These are phyloP conservation scores for Boeremia exigua DNA, from an alignment of 2,329 filamentous ascomycete genomes.

Conservation along the genomic window DNA sequence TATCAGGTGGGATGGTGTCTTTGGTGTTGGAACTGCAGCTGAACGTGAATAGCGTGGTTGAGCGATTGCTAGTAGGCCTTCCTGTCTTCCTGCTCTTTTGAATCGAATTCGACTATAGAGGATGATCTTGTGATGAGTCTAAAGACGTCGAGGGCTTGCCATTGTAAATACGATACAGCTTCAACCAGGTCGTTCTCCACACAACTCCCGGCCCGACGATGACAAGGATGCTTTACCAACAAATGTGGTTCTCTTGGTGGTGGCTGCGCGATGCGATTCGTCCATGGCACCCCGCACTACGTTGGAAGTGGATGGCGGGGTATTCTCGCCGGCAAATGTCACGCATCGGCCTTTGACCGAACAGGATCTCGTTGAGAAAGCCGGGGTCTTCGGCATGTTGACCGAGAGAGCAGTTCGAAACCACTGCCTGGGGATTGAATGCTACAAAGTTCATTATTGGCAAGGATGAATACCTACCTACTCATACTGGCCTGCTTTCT, in stretches of 20 bases:
- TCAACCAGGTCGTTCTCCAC: conserved; percentile 4
- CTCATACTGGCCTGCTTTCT: conserved; percentile 41
- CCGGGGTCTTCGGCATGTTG: conserved; percentile 4
- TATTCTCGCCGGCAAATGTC: conserved; percentile 24
- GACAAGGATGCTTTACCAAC: conserved; percentile 17
- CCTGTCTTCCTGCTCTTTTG: neutral
- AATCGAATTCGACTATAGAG: neutral
- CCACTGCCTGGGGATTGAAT: too few relatives aligned
- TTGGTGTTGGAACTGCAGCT: neutral
- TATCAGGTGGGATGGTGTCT: neutral
- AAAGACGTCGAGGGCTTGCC: neutral
- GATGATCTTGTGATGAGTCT: neutral
- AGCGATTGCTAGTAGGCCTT: neutral
- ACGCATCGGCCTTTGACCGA: conserved; percentile 29
- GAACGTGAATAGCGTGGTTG: neutral
- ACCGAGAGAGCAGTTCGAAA: conserved; percentile 1
- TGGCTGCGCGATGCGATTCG: conserved; percentile 19
- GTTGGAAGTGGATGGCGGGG: conserved; percentile 25
- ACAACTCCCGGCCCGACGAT: conserved; percentile 15
- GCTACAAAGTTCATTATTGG: conserved; percentile 26
- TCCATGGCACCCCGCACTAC: conserved; percentile 29
- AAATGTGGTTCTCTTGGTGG: conserved; percentile 18
- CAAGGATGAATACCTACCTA: conserved; percentile 47
- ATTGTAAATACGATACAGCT: conserved; percentile 9
- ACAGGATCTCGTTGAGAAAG: conserved; percentile 15